Conservation (phyloP, 208 protist genomes). For the Lotmaria passim region DNA sequence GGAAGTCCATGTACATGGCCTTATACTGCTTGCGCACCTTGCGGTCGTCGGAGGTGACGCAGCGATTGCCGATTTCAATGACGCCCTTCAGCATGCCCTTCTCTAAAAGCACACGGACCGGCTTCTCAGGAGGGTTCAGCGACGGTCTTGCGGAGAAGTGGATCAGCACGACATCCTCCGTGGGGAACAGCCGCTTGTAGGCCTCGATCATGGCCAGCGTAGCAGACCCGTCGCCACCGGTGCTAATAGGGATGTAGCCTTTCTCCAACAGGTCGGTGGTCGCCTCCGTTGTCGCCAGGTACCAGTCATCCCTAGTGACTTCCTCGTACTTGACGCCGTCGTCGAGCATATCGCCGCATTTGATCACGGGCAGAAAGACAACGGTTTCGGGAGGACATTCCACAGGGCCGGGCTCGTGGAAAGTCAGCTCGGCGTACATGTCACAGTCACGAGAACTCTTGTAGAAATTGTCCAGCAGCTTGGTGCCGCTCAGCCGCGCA, state of each 20-base stretch:
- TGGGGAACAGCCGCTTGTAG: slow-evolving; percentile 78
- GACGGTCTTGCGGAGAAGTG: slow-evolving; percentile 72
- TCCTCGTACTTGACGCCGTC: neutral
- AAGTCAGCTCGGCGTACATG: slow-evolving; percentile 78
- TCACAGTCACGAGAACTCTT: slow-evolving; percentile 68
- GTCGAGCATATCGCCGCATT: slow-evolving; percentile 69
- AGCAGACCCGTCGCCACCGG: slow-evolving; percentile 73
- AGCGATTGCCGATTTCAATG: slow-evolving; percentile 80
- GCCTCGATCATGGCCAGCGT: slow-evolving; percentile 80
- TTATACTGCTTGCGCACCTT: slow-evolving; percentile 80
- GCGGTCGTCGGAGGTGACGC: slow-evolving; percentile 64
- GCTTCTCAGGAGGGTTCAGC: slow-evolving; percentile 36
- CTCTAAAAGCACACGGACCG: slow-evolving; percentile 75
- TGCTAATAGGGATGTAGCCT: slow-evolving; percentile 78
- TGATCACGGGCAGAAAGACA: slow-evolving; percentile 76
- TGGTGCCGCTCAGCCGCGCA: slow-evolving; percentile 29
- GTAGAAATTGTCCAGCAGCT: slow-evolving; percentile 64
- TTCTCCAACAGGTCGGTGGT: slow-evolving; percentile 80
- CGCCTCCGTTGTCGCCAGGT: slow-evolving; percentile 53
- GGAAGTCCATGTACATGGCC: slow-evolving; percentile 89
- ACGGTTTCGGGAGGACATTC: slow-evolving; percentile 83
- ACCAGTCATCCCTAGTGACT: slow-evolving; percentile 65
- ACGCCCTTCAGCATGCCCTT: slow-evolving; percentile 78
- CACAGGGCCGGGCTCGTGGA: slow-evolving; percentile 71
- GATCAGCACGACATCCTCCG: slow-evolving; percentile 76